Conservation (phyloP, 805 yeast genomes). For the Yarrowia keelungensis region DNA sequence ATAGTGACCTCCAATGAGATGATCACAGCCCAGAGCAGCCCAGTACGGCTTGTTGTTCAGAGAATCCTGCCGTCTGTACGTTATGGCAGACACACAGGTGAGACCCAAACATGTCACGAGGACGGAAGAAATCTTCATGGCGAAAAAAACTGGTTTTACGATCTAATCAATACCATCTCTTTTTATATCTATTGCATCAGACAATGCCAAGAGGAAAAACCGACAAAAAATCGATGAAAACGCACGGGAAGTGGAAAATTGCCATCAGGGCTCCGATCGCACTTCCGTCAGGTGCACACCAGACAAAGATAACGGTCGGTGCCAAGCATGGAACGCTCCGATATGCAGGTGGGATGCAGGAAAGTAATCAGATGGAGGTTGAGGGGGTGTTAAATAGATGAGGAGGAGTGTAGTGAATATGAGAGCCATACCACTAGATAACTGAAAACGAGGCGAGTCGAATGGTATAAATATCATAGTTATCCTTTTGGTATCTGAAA, state of each 20-base stretch:
- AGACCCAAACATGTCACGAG: neutral
- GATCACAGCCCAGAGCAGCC: slow-evolving; percentile 31
- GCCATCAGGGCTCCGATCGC: neutral
- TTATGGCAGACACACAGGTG: neutral
- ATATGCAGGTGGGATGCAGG: neutral
- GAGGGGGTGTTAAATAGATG: too few relatives aligned
- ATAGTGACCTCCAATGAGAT: slow-evolving; percentile 9
- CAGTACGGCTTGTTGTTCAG: slow-evolving; percentile 21
- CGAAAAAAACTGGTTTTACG: neutral
- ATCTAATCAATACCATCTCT: slow-evolving; percentile 1
- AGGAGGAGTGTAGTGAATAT: too few relatives aligned
- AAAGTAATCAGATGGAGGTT: neutral
- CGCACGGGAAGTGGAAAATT: neutral
- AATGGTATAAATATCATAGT: neutral
- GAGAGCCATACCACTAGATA: neutral
- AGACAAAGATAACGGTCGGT: slow-evolving; percentile 10
- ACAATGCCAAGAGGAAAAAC: neutral
- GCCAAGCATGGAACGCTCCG: slow-evolving; percentile 32
- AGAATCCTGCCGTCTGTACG: slow-evolving; percentile 28
- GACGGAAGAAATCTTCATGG: neutral
- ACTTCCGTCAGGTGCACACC: neutral
- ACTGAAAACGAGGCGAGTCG: too few relatives aligned
- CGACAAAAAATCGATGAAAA: neutral
- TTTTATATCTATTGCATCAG: neutral
- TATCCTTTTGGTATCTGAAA: too few relatives aligned